These are phyloP conservation scores for Vaccinium macrocarpon DNA, from an alignment of 148 eudicot species.

Conservation along the genomic window DNA sequence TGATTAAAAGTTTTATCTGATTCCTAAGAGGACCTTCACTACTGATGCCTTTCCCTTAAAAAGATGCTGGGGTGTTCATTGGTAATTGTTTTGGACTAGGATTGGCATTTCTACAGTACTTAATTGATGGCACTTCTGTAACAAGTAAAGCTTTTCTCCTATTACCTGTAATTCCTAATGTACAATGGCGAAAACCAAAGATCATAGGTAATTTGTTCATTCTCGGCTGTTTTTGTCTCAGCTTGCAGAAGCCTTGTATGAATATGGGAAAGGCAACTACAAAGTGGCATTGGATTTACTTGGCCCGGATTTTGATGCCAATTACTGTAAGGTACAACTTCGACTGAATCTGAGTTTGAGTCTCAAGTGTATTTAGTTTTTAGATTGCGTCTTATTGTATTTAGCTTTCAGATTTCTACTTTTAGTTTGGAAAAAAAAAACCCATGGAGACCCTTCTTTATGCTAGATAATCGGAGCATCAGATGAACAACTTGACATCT, in stretches of 20 bases:
- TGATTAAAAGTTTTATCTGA: not conserved
- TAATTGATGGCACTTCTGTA: not conserved
- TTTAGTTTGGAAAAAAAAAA: not conserved
- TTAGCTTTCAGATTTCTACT: not conserved
- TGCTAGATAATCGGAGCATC: conserved; percentile 85
- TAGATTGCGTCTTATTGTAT: not conserved
- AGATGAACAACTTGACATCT: conserved; percentile 87
- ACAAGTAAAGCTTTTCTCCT: not conserved
- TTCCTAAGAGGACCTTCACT: not conserved
- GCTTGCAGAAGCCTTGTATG: conserved; percentile 82
- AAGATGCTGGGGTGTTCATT: not conserved
- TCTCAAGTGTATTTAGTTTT: not conserved
- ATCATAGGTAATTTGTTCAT: not conserved
- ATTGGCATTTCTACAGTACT: not conserved
- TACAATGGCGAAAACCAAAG: not conserved
- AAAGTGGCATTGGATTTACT: conserved; percentile 55
- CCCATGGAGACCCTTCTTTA: not conserved
- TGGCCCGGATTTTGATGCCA: conserved; percentile 68
- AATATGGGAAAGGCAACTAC: conserved; percentile 69
- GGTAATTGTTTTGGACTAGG: not conserved
- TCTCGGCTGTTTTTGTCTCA: conserved; percentile 18
- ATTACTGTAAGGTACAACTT: conserved; percentile 61
- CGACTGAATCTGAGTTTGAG: not conserved
- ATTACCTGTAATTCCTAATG: not conserved
- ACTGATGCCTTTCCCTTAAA: not conserved